Evolutionary conservation across 2,329 filamentous ascomycete genomes (phyloP), one percentile per base, ranked within the genome.

Genomic region (Colletotrichum ledebouriae): DNA sequence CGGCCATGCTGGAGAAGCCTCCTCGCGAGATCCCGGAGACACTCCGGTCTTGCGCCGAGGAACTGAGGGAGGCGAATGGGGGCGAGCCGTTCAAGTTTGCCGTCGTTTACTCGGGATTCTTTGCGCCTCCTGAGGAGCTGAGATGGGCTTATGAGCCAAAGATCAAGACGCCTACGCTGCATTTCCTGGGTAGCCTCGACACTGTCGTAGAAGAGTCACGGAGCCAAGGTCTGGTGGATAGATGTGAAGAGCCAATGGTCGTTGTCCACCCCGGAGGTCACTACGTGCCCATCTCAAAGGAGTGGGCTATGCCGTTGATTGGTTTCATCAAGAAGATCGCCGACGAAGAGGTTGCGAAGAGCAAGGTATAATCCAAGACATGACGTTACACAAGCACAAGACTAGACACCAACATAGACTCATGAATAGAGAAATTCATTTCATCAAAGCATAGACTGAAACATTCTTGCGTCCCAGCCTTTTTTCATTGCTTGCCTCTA

Each of bases 191-290:
- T 1, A 91, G 89, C 61, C 82, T 97, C 73, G 95, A 98, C 81
- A 93, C 91, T 3, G 93, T 98, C 1, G 94, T 98, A 0, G 92
- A 94, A 37, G 94, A 98, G 82, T 79, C 80, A 60, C 83, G 93
- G 75, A 93, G 89, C 77, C 82, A 87, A 73, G 86, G 83, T 22
- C 79, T 98, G 66, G 85, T 92, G 3, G 89, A 94, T 25, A 84
- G 82, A 67, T 94, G 87, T 77, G 85, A 77, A 71, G 84, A 84
- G 71, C 82, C 84, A 0, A 52, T 83, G 75, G 83, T 88, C 71
- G 76, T 88, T 73, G 86, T 91, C 73, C 94, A 97, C 79, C 94
- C 95, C 1, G 95, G 95, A 7, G 94, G 94, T 0, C 95, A 98
- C 78, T 94, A 97, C 75, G 87, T 98, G 75, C 95, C 95, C 0